Base-by-base conservation (phyloP, 768 basidiomycete species). In the Podaxis sp. region DNA sequence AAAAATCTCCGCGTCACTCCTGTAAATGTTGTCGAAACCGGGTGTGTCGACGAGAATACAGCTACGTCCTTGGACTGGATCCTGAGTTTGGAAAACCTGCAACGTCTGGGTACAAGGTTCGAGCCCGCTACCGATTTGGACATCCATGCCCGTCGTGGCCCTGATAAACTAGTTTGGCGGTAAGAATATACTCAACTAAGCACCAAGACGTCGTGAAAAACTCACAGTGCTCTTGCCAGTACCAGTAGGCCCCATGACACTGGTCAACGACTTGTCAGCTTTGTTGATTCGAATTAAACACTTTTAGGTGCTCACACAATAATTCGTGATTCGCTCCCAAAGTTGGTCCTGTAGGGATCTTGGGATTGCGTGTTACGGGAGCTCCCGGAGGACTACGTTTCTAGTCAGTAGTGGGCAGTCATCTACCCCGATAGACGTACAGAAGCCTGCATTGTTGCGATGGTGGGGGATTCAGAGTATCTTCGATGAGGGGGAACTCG, bases 1-100 rank as follows among this genome's bases (percentile, higher is more conserved):
- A 55, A 70, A 40, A 44, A 71, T 66, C 20, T 72, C 68, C 2
- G 63, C 37, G 51, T 72, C 71, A 8, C 67, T 62, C 6, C 64
- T 66, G 37, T 68, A 59, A 1, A 66, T 68, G 58, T 71, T 69
- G 48, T 71, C 67, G 48, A 72, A 71, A 26, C 71, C 71, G 17
- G 70, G 71, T 13, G 71, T 72, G 56, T 72, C 70, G 26, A 72
- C 65, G 6, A 71, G 64, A 46, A 69, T 40, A 40, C 11, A 40
- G 11, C 56, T 33, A 70, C 62, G 51, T 65, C 61, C 58, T 59
- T 12, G 68, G 69, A 17, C 68, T 66, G 61, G 8, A 65, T 56
- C n/a, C 62, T 67, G 56, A 68, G 15, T 10, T 40, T 40, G 38
- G 10, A 40, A 10, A 40, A 15, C 38, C 10, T 40, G 38, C 15